These are phyloP conservation scores for Diddensiella caesifluorescens DNA, from an alignment of 805 yeast genomes.

Conservation along the genomic window DNA sequence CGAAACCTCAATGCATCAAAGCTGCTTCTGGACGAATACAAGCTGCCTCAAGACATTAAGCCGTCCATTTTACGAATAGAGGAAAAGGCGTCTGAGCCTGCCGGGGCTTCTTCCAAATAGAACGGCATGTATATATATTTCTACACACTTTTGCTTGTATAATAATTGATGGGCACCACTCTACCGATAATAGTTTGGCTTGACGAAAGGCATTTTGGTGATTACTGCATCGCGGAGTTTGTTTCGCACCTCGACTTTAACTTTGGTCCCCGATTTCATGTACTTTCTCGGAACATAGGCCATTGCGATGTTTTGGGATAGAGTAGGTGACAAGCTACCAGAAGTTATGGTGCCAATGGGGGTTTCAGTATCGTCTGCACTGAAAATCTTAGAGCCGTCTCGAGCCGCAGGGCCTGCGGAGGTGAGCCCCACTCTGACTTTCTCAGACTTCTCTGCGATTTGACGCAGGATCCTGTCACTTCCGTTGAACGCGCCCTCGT, in stretches of 20 bases:
- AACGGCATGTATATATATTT: neutral
- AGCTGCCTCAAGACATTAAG: constrained; percentile 41
- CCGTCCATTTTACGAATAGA: constrained; percentile 31
- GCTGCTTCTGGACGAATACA: constrained; percentile 43
- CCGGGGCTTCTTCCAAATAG: too few relatives aligned
- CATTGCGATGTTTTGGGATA: constrained; percentile 81
- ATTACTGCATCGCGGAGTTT: constrained; percentile 70
- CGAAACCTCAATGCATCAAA: constrained; percentile 34
- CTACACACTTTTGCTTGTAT: neutral
- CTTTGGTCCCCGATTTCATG: constrained; percentile 67
- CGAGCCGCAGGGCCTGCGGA: constrained; percentile 92
- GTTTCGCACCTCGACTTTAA: constrained; percentile 76
- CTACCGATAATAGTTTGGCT: constrained; percentile 59
- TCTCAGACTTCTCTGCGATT: constrained; percentile 54
- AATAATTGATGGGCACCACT: too few relatives aligned
- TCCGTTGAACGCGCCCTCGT: constrained; percentile 63
- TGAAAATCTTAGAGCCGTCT: constrained; percentile 61
- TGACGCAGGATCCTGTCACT: constrained; percentile 62
- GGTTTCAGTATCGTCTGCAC: constrained; percentile 45
- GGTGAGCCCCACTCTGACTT: constrained; percentile 65
- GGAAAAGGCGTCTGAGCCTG: too few relatives aligned
- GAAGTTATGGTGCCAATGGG: constrained; percentile 58
- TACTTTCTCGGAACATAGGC: constrained; percentile 71
- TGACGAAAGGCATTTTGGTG: constrained; percentile 81
- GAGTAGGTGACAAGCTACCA: constrained; percentile 64